These are phyloP conservation scores for Termitomyces sp. DNA, from an alignment of 768 basidiomycete species.

Conservation along the genomic window DNA sequence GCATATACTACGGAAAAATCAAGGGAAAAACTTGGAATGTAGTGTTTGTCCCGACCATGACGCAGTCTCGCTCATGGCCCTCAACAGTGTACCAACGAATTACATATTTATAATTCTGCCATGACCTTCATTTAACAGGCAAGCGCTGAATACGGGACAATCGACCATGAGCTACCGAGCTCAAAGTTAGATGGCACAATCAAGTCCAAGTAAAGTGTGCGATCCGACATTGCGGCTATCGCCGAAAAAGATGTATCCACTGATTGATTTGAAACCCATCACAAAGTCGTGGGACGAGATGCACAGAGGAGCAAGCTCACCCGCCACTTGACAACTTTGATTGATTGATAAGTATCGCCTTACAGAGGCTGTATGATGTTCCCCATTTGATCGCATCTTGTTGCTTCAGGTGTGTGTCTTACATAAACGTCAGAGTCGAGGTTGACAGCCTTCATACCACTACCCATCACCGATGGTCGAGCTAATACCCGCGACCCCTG, in stretches of 20 bases:
- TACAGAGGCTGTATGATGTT: background rate
- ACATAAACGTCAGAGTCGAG: background rate
- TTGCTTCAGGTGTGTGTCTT: background rate
- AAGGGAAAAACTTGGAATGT: too few species aligned
- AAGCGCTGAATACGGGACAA: background rate
- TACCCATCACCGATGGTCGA: constrained; percentile 4
- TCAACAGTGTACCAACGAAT: too few species aligned
- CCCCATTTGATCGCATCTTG: background rate
- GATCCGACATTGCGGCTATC: background rate
- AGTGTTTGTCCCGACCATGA: too few species aligned
- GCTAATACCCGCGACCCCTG: constrained; percentile 8
- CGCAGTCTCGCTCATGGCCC: too few species aligned
- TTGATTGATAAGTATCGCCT: background rate
- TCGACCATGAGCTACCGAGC: background rate
- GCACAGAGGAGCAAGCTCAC: background rate
- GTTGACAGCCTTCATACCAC: background rate
- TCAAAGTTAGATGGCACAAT: background rate
- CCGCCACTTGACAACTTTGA: background rate
- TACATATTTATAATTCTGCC: too few species aligned
- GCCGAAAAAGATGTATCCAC: background rate
- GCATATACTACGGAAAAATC: too few species aligned
- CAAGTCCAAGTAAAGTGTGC: too few species aligned
- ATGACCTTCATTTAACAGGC: too few species aligned
- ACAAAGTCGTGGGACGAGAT: background rate
- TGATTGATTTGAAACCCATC: background rate